Base-by-base conservation (phyloP, 78 protist genomes). In the Dictyostelium intermedium region DNA sequence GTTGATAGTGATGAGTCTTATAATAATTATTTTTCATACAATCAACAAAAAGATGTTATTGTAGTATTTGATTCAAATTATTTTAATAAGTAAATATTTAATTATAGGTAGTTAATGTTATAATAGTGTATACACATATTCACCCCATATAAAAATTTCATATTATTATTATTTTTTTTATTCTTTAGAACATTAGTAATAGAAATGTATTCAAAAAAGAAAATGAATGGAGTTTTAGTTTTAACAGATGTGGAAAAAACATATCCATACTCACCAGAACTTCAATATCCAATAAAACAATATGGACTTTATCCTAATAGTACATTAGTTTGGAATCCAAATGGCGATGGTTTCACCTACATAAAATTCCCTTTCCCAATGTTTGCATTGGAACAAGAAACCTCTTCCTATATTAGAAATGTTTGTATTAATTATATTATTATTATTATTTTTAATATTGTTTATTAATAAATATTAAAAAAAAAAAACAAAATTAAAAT, bases 181-280 rank as follows among this genome's bases (percentile, higher is more conserved):
- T 39, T 20, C 5, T 41, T 41, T 66, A 76, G 93, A 23, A 87
- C 86, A 35, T 61, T 79, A 60, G 50, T 87, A 35, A 6, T 37
- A 27, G 5, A 27, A 20, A 5, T 78, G 37, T 30, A 35, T 20
- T 18, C 14, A 5, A 41, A 23, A 74, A 27, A 14, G 45, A 35
- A 25, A 56, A 23, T 76, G 20, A 35, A 76, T 25, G 93, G 93
- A 8, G 43, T 70, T 11, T 9, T 87, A 3, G 85, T 87, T 23
- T 66, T 87, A 43, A 87, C 85, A 41, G 93, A 87, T 45, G 63
- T 25, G 0, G 16, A 10, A 25, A 56, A 79, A 66, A 43, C 45
- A 43, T 87, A 87, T 63, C 27, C 63, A 25, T 87, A 87, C 37
- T 84, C 91, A 27, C 96, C 85, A n/a, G 96, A 92, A 10, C 7